Evolutionary conservation across 2,329 filamentous ascomycete species (phyloP).

Genomic region (Neofusicoccum sp.): DNA sequence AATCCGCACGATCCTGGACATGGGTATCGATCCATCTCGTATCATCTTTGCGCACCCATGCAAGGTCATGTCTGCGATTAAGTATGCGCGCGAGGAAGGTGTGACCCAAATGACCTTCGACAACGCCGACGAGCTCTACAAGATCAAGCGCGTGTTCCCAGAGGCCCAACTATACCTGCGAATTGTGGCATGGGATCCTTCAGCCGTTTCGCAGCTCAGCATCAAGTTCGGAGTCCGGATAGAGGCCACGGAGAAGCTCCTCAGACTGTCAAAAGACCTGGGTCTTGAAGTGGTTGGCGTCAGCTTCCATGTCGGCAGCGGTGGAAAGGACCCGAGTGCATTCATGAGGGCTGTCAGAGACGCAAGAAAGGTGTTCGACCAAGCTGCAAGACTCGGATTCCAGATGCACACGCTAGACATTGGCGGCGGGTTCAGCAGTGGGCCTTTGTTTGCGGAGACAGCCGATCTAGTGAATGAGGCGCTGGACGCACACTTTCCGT

Average conservation of each 20-base stretch:
- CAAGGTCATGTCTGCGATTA: constrained; percentile 94
- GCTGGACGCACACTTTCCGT: constrained; percentile 81
- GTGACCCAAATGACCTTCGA: constrained; percentile 97
- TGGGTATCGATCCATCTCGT: constrained; percentile 75
- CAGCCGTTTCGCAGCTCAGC: constrained; percentile 84
- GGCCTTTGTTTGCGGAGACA: constrained; percentile 52
- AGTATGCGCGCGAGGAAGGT: constrained; percentile 73
- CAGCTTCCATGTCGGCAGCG: constrained; percentile 92
- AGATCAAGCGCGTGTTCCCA: constrained; percentile 84
- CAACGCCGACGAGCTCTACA: constrained; percentile 90
- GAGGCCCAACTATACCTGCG: constrained; percentile 83
- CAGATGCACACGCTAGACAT: constrained; percentile 80
- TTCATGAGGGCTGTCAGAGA: constrained; percentile 84
- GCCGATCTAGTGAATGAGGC: constrained; percentile 52
- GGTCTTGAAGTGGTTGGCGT: constrained; percentile 85
- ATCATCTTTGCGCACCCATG: constrained; percentile 97
- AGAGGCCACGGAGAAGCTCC: constrained; percentile 70
- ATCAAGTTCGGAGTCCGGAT: constrained; percentile 90
- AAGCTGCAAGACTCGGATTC: constrained; percentile 70
- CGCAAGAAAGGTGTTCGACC: constrained; percentile 77
- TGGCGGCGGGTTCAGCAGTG: constrained; percentile 88
- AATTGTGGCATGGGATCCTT: constrained; percentile 89
- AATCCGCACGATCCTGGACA: constrained; percentile 79
- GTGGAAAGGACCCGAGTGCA: constrained; percentile 80
- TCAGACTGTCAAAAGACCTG: constrained; percentile 71